Percentiles rank a stretch among this genome's conserved stretches.
Conservation (phyloP, 2,329 filamentous ascomycete genomes). For the Claviceps citrina region DNA sequence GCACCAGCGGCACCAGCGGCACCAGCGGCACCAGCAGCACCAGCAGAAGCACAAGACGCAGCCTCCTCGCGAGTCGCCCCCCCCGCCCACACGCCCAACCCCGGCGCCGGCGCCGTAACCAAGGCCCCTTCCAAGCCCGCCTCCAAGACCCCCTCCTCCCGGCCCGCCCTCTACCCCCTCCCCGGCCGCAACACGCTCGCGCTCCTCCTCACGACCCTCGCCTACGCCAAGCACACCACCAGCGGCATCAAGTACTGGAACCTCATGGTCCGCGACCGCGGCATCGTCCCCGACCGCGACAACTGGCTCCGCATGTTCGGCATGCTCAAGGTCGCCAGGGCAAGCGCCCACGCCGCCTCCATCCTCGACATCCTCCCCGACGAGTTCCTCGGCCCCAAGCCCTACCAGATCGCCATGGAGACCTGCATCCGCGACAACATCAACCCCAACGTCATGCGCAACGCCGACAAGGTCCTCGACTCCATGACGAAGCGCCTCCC, state of each 20-base stretch:
- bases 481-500: conserved; percentile 35
- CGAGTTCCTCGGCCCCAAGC: conserved; percentile 29
- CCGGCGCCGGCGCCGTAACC: too few species aligned
- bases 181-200: conserved; percentile 48
- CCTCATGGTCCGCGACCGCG: conserved; percentile 43
- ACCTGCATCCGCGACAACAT: conserved; percentile 62
- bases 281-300: conserved; percentile 54
- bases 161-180: conserved; percentile 19
- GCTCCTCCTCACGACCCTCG: conserved; percentile 50
- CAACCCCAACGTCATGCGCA: conserved; percentile 52
- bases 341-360: conserved; percentile 44
- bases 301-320: conserved; percentile 57
- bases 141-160: conserved; percentile 7
- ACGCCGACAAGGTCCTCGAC: conserved; percentile 50
- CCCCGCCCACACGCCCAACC: too few species aligned
- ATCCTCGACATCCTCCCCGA: conserved; percentile 41
- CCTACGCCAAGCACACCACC: conserved; percentile 41
- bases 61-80: too few species aligned
- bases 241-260: conserved; percentile 68
- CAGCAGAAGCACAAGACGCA: too few species aligned
- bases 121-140: too few species aligned
- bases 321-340: conserved; percentile 48
- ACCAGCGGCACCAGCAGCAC: too few species aligned
- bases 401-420: conserved; percentile 58
- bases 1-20: too few species aligned